Conservation (phyloP, 2,329 filamentous ascomycete species). For the Pezicula rhizophila region DNA sequence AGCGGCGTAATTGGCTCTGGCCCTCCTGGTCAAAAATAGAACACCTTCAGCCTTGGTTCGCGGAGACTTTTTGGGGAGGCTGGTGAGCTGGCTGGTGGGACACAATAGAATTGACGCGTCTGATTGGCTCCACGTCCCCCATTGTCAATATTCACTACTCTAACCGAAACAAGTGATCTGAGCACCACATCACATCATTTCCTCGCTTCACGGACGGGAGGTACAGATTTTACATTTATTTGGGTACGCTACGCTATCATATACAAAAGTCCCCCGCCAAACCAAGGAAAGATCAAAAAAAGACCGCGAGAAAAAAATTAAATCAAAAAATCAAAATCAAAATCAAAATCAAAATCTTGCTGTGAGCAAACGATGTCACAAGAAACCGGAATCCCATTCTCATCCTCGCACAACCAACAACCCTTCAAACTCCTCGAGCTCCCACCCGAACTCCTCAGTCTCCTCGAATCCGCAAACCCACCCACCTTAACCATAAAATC, state of each 20-base stretch:
- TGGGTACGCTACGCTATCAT: no score
- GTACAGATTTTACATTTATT: no score
- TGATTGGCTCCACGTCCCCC: constrained; percentile 15
- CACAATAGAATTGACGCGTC: constrained; percentile 10
- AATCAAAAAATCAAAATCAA: no score
- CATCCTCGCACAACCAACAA: constrained; percentile 40
- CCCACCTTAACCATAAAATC: constrained; percentile 36
- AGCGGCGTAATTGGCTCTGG: no score
- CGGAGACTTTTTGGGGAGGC: not conserved
- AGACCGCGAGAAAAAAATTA: not conserved
- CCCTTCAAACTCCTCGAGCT: constrained; percentile 58
- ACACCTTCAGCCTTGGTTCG: not conserved
- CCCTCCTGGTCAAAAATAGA: not conserved
- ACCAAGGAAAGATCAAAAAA: not conserved
- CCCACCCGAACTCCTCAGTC: constrained; percentile 49
- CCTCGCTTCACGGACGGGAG: no score
- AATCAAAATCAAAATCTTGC: no score
- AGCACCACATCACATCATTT: no score
- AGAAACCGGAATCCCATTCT: constrained; percentile 41
- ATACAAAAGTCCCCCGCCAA: not conserved
- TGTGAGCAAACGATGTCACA: constrained; percentile 23
- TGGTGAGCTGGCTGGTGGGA: not conserved
- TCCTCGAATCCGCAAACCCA: constrained; percentile 47
- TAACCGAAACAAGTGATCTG: constrained; percentile 10
- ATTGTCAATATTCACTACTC: constrained; percentile 13